Conservation (phyloP, 148 eudicot species). For the Vaccinium corymbosum region DNA sequence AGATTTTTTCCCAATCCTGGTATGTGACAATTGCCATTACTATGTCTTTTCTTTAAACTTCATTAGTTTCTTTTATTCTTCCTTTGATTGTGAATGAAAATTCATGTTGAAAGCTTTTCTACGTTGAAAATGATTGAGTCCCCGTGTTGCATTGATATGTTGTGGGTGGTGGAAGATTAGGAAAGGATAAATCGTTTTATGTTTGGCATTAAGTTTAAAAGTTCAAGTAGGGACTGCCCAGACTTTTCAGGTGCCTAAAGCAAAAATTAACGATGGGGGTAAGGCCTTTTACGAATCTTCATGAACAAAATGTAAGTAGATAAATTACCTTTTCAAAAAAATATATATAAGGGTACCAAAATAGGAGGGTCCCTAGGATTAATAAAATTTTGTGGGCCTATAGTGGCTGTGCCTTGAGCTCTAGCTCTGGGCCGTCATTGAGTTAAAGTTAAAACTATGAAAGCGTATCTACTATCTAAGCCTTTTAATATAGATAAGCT, state of each 20-base stretch:
- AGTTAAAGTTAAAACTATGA: neutral
- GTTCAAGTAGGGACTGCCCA: neutral
- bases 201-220: neutral
- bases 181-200: neutral
- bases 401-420: too few relatives aligned
- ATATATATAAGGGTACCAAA: too few relatives aligned
- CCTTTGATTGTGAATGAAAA: neutral
- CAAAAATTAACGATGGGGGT: too few relatives aligned
- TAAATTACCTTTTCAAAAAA: too few relatives aligned
- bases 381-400: too few relatives aligned
- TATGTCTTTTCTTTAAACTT: neutral
- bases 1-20: conserved; percentile 96
- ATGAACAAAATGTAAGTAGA: too few relatives aligned
- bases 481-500: neutral
- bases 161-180: neutral
- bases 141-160: neutral
- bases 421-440: neutral
- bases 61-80: neutral
- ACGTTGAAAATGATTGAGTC: neutral
- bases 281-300: too few relatives aligned
- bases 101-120: neutral
- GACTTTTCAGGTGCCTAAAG: too few relatives aligned
- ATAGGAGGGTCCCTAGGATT: too few relatives aligned
- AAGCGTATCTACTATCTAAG: neutral
- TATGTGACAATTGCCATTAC: conserved; percentile 20